These are phyloP conservation scores for Fusarium liriodendri DNA, from an alignment of 2,329 filamentous ascomycete species.

Conservation along the genomic window DNA sequence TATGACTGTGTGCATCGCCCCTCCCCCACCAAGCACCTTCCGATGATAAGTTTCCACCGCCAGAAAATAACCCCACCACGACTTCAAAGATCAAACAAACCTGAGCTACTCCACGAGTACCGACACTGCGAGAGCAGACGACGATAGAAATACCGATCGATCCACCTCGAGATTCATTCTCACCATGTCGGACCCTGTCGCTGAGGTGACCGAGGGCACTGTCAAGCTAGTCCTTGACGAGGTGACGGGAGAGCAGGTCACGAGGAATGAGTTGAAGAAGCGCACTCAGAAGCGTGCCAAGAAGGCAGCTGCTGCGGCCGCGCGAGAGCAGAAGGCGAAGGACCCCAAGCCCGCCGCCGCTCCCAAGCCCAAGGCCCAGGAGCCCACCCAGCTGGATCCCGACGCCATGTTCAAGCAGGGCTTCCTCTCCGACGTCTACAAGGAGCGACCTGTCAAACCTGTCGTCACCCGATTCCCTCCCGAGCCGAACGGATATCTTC, in stretches of 20 bases:
- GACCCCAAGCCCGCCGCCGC: conserved; percentile 43
- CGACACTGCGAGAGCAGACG: conserved; percentile 2
- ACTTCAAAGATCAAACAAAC: conserved; percentile 34
- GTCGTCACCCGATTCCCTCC: conserved; percentile 82
- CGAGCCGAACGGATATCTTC: conserved; percentile 92
- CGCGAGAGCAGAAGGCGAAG: conserved; percentile 51
- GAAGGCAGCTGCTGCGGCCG: conserved; percentile 65
- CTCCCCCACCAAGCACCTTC: conserved; percentile 40
- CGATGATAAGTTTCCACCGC: conserved; percentile 35
- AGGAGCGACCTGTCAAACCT: conserved; percentile 70
- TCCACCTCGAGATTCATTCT: background rate
- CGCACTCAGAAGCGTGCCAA: conserved; percentile 67
- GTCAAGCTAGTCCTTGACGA: conserved; percentile 71
- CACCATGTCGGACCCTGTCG: conserved; percentile 42
- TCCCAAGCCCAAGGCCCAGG: conserved; percentile 60
- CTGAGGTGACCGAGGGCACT: conserved; percentile 43
- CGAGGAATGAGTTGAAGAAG: conserved; percentile 73
- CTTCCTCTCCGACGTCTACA: conserved; percentile 79
- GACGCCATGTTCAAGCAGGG: conserved; percentile 84
- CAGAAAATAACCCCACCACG: conserved; percentile 44
- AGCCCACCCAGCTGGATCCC: conserved; percentile 58
- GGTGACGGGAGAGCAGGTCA: conserved; percentile 74
- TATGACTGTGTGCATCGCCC: conserved; percentile 27
- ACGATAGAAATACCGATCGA: background rate
- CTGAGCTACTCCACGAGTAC: background rate